Conservation (phyloP, 2,329 filamentous ascomycete species). For the Mariannaea elegans region DNA sequence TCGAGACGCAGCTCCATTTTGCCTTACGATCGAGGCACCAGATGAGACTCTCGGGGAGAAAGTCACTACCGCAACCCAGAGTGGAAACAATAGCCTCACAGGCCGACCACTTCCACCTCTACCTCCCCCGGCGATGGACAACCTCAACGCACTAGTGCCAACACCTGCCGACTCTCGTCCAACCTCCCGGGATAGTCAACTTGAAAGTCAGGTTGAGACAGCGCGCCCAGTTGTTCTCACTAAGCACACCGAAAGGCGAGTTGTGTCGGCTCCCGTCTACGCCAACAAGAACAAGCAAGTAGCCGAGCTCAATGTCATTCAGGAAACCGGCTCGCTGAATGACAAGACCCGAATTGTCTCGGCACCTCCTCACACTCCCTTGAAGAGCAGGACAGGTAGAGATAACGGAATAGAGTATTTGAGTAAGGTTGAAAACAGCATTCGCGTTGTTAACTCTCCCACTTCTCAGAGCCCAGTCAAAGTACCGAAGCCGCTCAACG, state of each 20-base stretch:
- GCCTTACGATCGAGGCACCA: conserved; percentile 50
- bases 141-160: conserved; percentile 24
- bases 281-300: conserved; percentile 50
- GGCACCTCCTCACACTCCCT: conserved; percentile 51
- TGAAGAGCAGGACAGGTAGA: conserved; percentile 43
- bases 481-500: conserved; percentile 51
- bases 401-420: conserved; percentile 55
- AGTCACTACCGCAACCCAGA: conserved; percentile 38
- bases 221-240: conserved; percentile 44
- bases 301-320: conserved; percentile 58
- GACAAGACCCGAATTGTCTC: conserved; percentile 58
- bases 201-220: conserved; percentile 40
- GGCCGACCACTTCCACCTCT: conserved; percentile 62
- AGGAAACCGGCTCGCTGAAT: conserved; percentile 48
- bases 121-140: conserved; percentile 42
- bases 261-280: conserved; percentile 61
- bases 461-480: conserved; percentile 46
- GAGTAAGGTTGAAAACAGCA: conserved; percentile 58
- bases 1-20: conserved; percentile 53
- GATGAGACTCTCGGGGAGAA: conserved; percentile 22
- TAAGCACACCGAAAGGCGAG: conserved; percentile 53
- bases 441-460: conserved; percentile 64
- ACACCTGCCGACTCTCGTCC: conserved; percentile 34
- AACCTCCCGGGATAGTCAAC: conserved; percentile 37
- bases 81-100: conserved; percentile 52